phyloP scores from a whole-genome alignment of 345 rosid genomes.

The Pistacia integerrima region DNA sequence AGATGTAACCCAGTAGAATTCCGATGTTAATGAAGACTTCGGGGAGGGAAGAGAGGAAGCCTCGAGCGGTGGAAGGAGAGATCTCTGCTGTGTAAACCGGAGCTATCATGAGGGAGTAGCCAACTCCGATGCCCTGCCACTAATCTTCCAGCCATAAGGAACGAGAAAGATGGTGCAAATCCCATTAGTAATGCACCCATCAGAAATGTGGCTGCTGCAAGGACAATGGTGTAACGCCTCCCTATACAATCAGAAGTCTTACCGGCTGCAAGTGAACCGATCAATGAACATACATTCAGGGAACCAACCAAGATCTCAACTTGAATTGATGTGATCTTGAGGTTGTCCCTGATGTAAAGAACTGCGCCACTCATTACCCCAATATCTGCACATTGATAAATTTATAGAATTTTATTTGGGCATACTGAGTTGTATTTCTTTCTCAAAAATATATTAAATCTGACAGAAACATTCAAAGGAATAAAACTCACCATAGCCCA shows the following conservation, averaged over 20 bases:
- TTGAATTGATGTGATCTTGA: conserved; percentile 46
- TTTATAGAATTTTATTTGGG: neutral
- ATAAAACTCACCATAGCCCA: conserved; percentile 64
- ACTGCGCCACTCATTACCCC: conserved; percentile 75
- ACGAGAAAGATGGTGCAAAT: conserved; percentile 43
- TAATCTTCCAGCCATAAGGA: conserved; percentile 56
- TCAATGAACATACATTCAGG: conserved; percentile 51
- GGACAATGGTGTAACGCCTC: conserved; percentile 51
- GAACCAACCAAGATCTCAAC: conserved; percentile 59
- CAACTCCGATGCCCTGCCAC: conserved; percentile 64
- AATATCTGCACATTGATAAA: conserved; percentile 38
- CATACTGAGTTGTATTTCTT: no score
- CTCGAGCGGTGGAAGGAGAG: conserved; percentile 50
- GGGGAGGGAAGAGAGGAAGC: conserved; percentile 59
- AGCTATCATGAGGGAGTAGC: conserved; percentile 66
- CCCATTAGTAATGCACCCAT: conserved; percentile 60
- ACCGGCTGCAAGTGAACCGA: conserved; percentile 56
- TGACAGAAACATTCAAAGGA: neutral
- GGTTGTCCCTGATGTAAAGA: conserved; percentile 46
- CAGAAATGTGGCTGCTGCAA: conserved; percentile 54
- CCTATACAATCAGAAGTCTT: conserved; percentile 64
- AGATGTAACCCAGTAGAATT: conserved; percentile 49
- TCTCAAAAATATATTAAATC: no score
- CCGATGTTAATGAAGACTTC: conserved; percentile 62
- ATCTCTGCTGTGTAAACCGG: conserved; percentile 57